Evolutionary conservation across 2,329 filamentous ascomycete genomes (phyloP).

Genomic region (Torrubiellomyces zombiae): DNA sequence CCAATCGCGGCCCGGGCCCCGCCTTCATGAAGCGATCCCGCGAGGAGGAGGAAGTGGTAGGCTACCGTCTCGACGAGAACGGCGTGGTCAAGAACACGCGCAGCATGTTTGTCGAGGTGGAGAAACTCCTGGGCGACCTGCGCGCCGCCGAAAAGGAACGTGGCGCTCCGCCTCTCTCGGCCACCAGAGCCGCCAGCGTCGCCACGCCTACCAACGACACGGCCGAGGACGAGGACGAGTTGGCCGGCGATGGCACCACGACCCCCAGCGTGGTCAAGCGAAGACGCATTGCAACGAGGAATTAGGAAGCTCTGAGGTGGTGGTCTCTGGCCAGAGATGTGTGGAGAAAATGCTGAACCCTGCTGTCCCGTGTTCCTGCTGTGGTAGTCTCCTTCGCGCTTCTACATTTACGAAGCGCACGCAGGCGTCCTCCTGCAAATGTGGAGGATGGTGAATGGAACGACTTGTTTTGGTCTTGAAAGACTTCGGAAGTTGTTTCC

Average conservation of each 20-base stretch:
- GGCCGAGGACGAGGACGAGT: slow-evolving; percentile 32
- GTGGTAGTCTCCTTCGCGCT: too few relatives aligned
- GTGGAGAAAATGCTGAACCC: too few relatives aligned
- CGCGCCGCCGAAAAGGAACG: slow-evolving; percentile 51
- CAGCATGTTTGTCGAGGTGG: slow-evolving; percentile 80
- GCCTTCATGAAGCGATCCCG: slow-evolving; percentile 34
- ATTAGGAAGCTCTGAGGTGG: slow-evolving; percentile 10
- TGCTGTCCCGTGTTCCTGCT: too few relatives aligned
- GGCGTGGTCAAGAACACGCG: slow-evolving; percentile 75
- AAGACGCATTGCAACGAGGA: slow-evolving; percentile 18
- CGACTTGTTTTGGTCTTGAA: too few relatives aligned
- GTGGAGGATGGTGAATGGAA: too few relatives aligned
- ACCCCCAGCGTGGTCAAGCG: slow-evolving; percentile 17
- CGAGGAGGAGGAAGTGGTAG: slow-evolving; percentile 29
- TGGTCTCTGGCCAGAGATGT: neutral
- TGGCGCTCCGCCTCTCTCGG: slow-evolving; percentile 17
- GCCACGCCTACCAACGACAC: slow-evolving; percentile 27
- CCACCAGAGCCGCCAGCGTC: slow-evolving; percentile 19
- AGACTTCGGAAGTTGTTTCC: too few relatives aligned
- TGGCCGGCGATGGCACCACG: slow-evolving; percentile 23
- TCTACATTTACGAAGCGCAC: too few relatives aligned
- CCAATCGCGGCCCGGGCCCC: slow-evolving; percentile 50
- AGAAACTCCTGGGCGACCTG: slow-evolving; percentile 61
- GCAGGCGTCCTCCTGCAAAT: too few relatives aligned
- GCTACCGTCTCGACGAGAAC: slow-evolving; percentile 61